Evolutionary conservation across 768 basidiomycete species (phyloP).

Genomic region (Phylloporus sp.): DNA sequence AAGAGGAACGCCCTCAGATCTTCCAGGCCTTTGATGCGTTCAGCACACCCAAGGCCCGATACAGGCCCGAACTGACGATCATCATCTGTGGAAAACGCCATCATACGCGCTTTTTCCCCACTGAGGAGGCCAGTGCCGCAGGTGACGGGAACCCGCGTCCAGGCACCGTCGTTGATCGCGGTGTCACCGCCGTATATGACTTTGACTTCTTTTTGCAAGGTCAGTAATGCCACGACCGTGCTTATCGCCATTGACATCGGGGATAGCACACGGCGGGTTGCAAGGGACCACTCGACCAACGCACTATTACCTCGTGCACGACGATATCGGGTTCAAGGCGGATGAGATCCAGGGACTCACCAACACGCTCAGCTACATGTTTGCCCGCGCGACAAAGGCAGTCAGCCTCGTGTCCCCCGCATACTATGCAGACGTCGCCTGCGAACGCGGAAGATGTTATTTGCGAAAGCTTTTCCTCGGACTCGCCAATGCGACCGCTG

Average conservation of each 20-base stretch:
- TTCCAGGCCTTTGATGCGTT: constrained; percentile 40
- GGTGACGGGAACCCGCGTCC: constrained; percentile 48
- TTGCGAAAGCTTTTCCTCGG: constrained; percentile 47
- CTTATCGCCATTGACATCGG: background rate
- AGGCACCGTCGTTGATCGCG: constrained; percentile 53
- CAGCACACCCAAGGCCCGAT: constrained; percentile 31
- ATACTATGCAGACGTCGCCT: constrained; percentile 45
- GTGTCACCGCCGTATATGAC: constrained; percentile 51
- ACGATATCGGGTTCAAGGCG: constrained; percentile 48
- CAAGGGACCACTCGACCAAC: constrained; percentile 49
- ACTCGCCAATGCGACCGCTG: constrained; percentile 21
- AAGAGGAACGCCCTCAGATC: constrained; percentile 43
- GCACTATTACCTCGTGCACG: constrained; percentile 53
- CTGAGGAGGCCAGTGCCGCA: constrained; percentile 39
- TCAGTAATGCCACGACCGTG: constrained; percentile 10
- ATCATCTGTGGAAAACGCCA: constrained; percentile 57
- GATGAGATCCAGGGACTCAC: constrained; percentile 54
- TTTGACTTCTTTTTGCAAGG: constrained; percentile 56
- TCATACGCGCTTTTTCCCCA: constrained; percentile 55
- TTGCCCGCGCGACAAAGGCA: constrained; percentile 54
- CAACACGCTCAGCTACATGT: constrained; percentile 52
- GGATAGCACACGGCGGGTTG: constrained; percentile 41
- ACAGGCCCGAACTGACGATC: constrained; percentile 48
- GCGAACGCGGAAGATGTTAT: constrained; percentile 54
- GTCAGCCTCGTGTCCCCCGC: constrained; percentile 36